Evolutionary conservation across 1,284 basidiomycete genomes (phyloP), one percentile per base, ranked within the genome.

Genomic region (Mycena sp.): DNA sequence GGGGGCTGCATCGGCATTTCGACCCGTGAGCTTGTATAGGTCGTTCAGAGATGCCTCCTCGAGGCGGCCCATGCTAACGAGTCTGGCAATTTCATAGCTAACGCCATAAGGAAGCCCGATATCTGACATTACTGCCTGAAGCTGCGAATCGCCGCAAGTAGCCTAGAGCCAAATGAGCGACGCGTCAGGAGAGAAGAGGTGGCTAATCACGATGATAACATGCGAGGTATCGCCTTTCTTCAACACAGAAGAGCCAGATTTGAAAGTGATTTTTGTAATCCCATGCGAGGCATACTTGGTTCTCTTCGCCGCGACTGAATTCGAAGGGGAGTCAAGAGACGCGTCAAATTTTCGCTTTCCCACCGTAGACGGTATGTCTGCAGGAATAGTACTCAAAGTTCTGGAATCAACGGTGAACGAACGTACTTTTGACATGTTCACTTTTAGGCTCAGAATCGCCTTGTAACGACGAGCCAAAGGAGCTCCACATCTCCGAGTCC

Each of bases 1-100:
- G 2, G 71, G 68, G 2, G 69, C 72, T 0, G 64, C 63, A 2
- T 53, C 61, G 17, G 29, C 37, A 56, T 69, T 74, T 12, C 52
- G 45, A 3, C 70, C 71, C 23, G n/a, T 55, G 14, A 73, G 61
- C 30, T 58, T 19, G 3, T 61, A 7, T 6, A 68, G 30, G 32
- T 58, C 50, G 3, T 63, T 57, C 1, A 46, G 32, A 16, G 21
- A 17, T 4, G 61, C 25, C 6, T 28, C 40, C 6, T 23, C 23
- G n/a, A 58, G 21, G 9, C 48, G 52, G 21, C 43, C 37, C 61
- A 48, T 26, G 53, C 65, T 67, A 19, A 61, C 50, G 16, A 67
- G 65, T 4, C 67, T 43, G 0, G 61, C 64, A 2, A 65, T 49
- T 45, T 68, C 67, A 63, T 64, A 68, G 4, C n/a, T 2, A 6